Evolutionary conservation across 2,329 filamentous ascomycete species (phyloP).

Genomic region (Calonectria leucothoes): DNA sequence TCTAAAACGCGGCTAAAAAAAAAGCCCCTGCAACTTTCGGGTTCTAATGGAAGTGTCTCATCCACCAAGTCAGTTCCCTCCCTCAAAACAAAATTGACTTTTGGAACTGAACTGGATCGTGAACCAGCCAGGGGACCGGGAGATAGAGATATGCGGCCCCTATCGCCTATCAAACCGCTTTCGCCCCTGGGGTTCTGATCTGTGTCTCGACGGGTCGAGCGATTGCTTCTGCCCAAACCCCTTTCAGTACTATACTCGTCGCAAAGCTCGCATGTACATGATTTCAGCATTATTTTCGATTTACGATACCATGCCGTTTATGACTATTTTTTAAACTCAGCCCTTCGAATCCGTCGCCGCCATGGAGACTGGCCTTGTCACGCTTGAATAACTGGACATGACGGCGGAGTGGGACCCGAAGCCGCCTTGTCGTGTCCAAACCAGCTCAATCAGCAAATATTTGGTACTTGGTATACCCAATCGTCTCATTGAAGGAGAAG

Average conservation of each 20-base stretch:
- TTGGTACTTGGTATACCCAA: conserved; percentile 40
- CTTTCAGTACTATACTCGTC: conserved; percentile 19
- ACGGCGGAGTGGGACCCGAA: conserved; percentile 19
- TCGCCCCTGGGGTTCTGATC: conserved; percentile 70
- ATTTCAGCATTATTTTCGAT: conserved; percentile 34
- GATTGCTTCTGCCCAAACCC: not conserved
- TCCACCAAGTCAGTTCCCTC: conserved; percentile 53
- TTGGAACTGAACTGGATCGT: conserved; percentile 52
- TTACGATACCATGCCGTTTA: conserved; percentile 51
- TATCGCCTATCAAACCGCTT: conserved; percentile 75
- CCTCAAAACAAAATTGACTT: conserved; percentile 59
- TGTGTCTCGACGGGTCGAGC: conserved; percentile 21
- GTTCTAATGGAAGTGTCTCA: conserved; percentile 56
- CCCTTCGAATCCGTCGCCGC: conserved; percentile 24
- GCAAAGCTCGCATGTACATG: conserved; percentile 28
- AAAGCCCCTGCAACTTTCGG: conserved; percentile 54
- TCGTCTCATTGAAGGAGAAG: conserved; percentile 34
- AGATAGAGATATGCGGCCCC: conserved; percentile 63
- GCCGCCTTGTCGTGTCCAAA: conserved; percentile 19
- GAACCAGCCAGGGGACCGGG: conserved; percentile 43
- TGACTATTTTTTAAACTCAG: conserved; percentile 38
- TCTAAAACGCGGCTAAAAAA: conserved; percentile 52
- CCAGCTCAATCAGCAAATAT: conserved; percentile 26
- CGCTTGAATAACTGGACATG: conserved; percentile 21
- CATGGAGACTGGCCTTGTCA: conserved; percentile 30